These are phyloP conservation scores for Elaeagnus macrophylla DNA, from an alignment of 306 rosid species.

Conservation along the genomic window DNA sequence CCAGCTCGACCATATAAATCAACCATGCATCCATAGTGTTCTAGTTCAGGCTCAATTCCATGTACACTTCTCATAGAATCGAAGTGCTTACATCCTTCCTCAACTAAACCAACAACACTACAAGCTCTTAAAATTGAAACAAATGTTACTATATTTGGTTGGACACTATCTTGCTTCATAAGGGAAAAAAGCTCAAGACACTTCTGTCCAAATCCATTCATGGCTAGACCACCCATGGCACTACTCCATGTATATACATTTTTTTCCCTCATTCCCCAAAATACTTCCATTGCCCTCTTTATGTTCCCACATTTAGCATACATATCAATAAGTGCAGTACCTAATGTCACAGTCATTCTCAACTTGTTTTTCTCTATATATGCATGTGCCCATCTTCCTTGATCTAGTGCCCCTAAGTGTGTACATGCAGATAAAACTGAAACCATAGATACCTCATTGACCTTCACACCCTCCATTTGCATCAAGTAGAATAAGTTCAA, in stretches of 20 bases:
- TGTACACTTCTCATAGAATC: conserved; percentile 35
- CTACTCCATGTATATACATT: conserved; percentile 53
- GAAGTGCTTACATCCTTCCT: conserved; percentile 41
- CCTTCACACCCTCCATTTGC: conserved; percentile 49
- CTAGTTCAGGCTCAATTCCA: conserved; percentile 42
- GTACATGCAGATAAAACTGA: conserved; percentile 42
- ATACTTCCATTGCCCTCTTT: conserved; percentile 51
- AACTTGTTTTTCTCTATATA: conserved; percentile 42
- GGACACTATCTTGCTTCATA: conserved; percentile 37
- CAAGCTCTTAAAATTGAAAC: conserved; percentile 47
- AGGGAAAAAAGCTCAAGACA: conserved; percentile 37
- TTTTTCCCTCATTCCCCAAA: conserved; percentile 50
- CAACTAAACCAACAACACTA: conserved; percentile 47
- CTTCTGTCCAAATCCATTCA: conserved; percentile 49
- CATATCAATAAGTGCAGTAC: conserved; percentile 56
- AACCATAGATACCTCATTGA: conserved; percentile 56
- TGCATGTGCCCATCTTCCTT: conserved; percentile 57
- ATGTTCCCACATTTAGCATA: conserved; percentile 54
- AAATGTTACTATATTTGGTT: conserved; percentile 43
- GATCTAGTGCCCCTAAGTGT: conserved; percentile 51
- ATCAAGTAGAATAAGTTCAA: conserved; percentile 37
- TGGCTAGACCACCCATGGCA: conserved; percentile 51
- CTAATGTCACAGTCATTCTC: conserved; percentile 32
- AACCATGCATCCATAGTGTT: conserved; percentile 61
- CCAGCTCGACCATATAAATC: conserved; percentile 60